These are phyloP conservation scores for Mycena kentingensis DNA, from an alignment of 768 basidiomycete species.

Conservation along the genomic window DNA sequence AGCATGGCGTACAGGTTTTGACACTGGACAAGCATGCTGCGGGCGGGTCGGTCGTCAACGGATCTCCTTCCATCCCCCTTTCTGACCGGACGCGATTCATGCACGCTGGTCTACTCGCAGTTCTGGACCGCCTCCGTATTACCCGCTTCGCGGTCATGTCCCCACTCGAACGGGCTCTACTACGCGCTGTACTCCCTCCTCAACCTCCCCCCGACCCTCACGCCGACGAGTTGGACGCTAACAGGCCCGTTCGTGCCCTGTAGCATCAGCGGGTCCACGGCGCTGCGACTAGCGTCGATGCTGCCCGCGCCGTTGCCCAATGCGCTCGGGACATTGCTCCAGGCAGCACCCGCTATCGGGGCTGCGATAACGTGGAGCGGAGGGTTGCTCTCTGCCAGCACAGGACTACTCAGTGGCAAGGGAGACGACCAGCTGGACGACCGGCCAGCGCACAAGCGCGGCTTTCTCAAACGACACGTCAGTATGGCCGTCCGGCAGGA, in stretches of 20 bases:
- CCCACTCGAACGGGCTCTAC: constrained; percentile 21
- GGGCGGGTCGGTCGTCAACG: neutral
- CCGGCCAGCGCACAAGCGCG: constrained; percentile 7
- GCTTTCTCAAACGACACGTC: constrained; percentile 13
- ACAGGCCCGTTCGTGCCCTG: constrained; percentile 12
- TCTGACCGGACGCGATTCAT: constrained; percentile 14
- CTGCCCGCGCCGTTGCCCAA: constrained; percentile 15
- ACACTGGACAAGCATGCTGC: constrained; percentile 16
- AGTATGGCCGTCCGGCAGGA: neutral
- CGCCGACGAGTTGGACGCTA: constrained; percentile 12
- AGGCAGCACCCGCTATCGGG: constrained; percentile 8
- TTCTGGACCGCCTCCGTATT: constrained; percentile 9
- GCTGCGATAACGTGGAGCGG: constrained; percentile 10
- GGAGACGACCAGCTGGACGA: neutral
- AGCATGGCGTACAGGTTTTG: constrained; percentile 15
- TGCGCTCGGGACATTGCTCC: constrained; percentile 13
- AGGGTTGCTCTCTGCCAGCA: constrained; percentile 7
- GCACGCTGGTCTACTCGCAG: constrained; percentile 19
- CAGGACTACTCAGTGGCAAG: neutral
- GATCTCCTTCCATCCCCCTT: constrained; percentile 1
- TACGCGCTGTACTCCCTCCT: constrained; percentile 20
- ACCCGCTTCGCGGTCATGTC: constrained; percentile 17
- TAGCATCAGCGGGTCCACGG: constrained; percentile 12
- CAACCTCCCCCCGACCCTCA: constrained; percentile 11
- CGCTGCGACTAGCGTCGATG: constrained; percentile 11